Percentiles rank a stretch among this genome's conserved stretches.
These are phyloP conservation scores for Arabidopsis hybrid DNA, from an alignment of 441 rosid species.

Conservation along the genomic window DNA sequence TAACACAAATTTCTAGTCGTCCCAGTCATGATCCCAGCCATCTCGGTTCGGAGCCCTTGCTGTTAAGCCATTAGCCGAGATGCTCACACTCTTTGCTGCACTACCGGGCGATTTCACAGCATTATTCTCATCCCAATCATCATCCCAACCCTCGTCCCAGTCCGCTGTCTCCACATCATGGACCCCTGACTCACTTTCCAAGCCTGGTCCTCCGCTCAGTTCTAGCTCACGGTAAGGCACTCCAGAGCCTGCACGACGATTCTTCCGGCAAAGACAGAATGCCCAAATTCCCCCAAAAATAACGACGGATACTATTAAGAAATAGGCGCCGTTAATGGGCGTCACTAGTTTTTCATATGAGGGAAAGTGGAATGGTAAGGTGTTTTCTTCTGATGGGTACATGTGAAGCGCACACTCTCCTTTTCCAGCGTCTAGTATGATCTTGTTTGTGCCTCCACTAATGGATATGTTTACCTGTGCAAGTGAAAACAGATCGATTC, in stretches of 20 bases:
- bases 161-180: conserved; percentile 69
- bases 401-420: conserved; percentile 61
- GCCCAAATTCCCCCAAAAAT: conserved; percentile 65
- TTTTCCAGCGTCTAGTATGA: conserved; percentile 53
- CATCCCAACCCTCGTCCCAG: conserved; percentile 97
- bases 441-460: conserved; percentile 41
- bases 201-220: conserved; percentile 56
- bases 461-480: conserved; percentile 61
- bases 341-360: conserved; percentile 69
- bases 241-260: conserved; percentile 56
- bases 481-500: conserved; percentile 19
- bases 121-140: conserved; percentile 84
- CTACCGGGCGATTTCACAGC: conserved; percentile 78
- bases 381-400: conserved; percentile 46
- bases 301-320: conserved; percentile 65
- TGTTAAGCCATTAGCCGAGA: conserved; percentile 80
- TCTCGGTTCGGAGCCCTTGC: conserved; percentile 71
- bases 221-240: conserved; percentile 85
- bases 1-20: conserved; percentile 49
- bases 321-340: conserved; percentile 88
- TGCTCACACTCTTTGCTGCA: conserved; percentile 52
- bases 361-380: conserved; percentile 57
- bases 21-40: conserved; percentile 89
- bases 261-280: conserved; percentile 66
- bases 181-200: conserved; percentile 54